These are phyloP conservation scores for Septoria petroselini DNA, from an alignment of 2,329 filamentous ascomycete species.

Conservation along the genomic window DNA sequence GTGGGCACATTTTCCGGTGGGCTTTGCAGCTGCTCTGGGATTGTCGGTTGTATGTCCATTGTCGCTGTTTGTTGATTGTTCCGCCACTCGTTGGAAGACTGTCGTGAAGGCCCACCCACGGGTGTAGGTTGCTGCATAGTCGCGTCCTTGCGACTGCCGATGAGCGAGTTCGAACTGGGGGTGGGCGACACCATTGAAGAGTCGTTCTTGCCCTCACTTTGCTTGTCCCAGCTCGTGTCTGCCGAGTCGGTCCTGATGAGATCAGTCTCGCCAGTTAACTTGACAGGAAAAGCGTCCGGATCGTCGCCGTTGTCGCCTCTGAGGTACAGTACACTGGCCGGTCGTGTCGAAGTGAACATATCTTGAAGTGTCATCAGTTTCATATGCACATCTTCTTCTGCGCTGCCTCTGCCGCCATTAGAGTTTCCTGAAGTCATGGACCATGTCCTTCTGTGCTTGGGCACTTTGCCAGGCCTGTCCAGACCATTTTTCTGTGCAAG, in stretches of 20 bases:
- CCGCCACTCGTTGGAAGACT: constrained; percentile 46
- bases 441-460: constrained; percentile 92
- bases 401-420: constrained; percentile 43
- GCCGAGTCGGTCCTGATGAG: constrained; percentile 51
- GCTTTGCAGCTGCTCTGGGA: constrained; percentile 44
- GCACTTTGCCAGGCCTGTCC: constrained; percentile 70
- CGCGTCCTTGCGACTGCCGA: constrained; percentile 41
- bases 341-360: constrained; percentile 82
- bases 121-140: constrained; percentile 46
- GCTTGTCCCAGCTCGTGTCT: constrained; percentile 51
- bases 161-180: constrained; percentile 47
- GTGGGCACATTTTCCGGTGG: constrained; percentile 51
- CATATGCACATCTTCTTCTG: constrained; percentile 69
- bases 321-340: constrained; percentile 73
- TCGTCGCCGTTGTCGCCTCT: constrained; percentile 75
- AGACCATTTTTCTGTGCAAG: constrained; percentile 50
- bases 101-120: constrained; percentile 44
- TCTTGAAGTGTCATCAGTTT: constrained; percentile 77
- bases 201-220: constrained; percentile 52
- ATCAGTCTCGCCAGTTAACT: constrained; percentile 64
- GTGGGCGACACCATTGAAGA: constrained; percentile 54
- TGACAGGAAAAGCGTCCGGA: constrained; percentile 73
- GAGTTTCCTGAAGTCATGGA: constrained; percentile 74
- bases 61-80: constrained; percentile 55
- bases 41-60: constrained; percentile 48